Conservation (phyloP, 768 basidiomycete species). For the Lactifluus echinatus region DNA sequence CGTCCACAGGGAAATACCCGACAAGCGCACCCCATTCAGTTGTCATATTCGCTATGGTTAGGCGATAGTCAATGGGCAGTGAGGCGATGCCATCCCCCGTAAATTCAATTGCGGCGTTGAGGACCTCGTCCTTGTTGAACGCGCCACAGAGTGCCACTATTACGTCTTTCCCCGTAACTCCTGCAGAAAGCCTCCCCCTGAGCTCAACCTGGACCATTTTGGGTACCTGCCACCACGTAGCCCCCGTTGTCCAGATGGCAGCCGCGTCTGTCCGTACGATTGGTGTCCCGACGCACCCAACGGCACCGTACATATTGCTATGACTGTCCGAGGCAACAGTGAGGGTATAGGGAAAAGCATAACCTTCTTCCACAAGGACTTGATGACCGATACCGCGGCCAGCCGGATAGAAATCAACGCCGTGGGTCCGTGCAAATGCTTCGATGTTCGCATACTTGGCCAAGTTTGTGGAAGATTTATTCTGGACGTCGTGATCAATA, state of each 20-base stretch:
- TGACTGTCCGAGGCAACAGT: slow-evolving; percentile 96
- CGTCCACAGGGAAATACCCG: slow-evolving; percentile 91
- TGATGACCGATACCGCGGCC: slow-evolving; percentile 98
- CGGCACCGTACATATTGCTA: slow-evolving; percentile 98
- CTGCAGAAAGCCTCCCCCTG: slow-evolving; percentile 67
- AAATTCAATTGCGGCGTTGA: slow-evolving; percentile 96
- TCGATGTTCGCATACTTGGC: slow-evolving; percentile 90
- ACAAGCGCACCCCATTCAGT: slow-evolving; percentile 99
- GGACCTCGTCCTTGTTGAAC: slow-evolving; percentile 93
- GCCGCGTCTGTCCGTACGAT: slow-evolving; percentile 95
- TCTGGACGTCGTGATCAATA: slow-evolving; percentile 97
- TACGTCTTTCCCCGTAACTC: slow-evolving; percentile 96
- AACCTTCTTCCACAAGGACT: slow-evolving; percentile 95
- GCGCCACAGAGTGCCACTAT: slow-evolving; percentile 94
- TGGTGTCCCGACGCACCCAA: slow-evolving; percentile 94
- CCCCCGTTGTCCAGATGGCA: slow-evolving; percentile 95
- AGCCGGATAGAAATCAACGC: slow-evolving; percentile 93
- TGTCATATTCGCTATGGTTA: slow-evolving; percentile 99
- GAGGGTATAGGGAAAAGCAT: slow-evolving; percentile 91
- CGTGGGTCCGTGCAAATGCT: slow-evolving; percentile 75
- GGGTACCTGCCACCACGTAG: slow-evolving; percentile 99
- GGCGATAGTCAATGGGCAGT: slow-evolving; percentile 80
- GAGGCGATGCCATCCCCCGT: slow-evolving; percentile 77
- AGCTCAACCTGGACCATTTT: slow-evolving; percentile 94
- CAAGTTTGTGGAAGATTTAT: slow-evolving; percentile 83